Evolutionary conservation across 805 yeast genomes (phyloP), one percentile per base, ranked within the genome.

Genomic region (Blastobotrys terrestris): DNA sequence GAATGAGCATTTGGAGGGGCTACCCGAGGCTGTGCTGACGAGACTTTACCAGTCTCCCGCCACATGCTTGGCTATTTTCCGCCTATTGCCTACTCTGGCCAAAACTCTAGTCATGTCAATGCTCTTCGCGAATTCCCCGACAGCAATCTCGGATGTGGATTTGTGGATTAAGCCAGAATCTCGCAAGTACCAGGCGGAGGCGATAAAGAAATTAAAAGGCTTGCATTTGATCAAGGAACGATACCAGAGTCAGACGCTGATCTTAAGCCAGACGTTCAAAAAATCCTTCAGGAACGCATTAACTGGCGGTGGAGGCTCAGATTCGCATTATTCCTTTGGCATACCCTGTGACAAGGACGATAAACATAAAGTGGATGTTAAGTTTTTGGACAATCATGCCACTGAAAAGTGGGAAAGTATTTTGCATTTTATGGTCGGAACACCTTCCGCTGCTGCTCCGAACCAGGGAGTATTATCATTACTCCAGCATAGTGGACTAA

Each of bases 381-480:
- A 75, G 39, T 85, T 84, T 61, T 72, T 92, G 47, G 95, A 88
- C 59, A 74, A 74, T 41, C 91, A 89, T 69, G 95, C 97, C 13
- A 78, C 89, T 4, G 79, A 77, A 46, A 89, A 86, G 64, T 94
- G 99, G 99, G 99, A 94, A 66, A 81, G 88, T 5, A 92, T 94
- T 60, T 74, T 94, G 61, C 98, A 94, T 74, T 94, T 85, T 72
- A 92, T 94, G 98, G 99, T 94, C 44, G 97, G 98, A 1, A 88
- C 97, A 0, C 48, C 58, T 3, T 87, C 87, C 49, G 71, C 84
- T 46, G 74, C 79, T 8, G 71, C 79, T 2, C 96, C 97, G 2
- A 84, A 91, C 47, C 77, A 78, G n/a, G 91, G 92, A 15, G 97
- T 92, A 0, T 72, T 94, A 48, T 78, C 82, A 15, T 72, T 94